Conservation (phyloP, 306 rosid species). For the Cucurbita pepo region DNA sequence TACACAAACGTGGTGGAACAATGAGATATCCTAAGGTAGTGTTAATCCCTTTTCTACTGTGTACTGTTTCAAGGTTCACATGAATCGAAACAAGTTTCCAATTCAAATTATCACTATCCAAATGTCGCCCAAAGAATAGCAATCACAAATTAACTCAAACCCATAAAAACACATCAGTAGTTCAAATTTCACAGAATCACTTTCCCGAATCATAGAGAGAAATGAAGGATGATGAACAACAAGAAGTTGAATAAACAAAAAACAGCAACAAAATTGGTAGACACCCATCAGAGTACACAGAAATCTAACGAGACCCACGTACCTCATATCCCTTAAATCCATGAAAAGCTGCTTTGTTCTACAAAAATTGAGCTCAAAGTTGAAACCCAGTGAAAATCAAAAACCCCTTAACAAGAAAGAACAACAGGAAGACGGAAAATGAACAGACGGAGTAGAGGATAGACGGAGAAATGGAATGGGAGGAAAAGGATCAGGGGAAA, state of each 20-base stretch:
- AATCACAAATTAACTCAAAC: background rate
- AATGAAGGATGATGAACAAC: background rate
- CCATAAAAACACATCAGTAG: background rate
- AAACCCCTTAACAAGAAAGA: background rate
- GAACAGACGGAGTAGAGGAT: background rate
- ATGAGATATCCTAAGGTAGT: background rate
- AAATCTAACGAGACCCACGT: slow-evolving; percentile 11
- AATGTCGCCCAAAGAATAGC: slow-evolving; percentile 1
- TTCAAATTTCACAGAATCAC: background rate
- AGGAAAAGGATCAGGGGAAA: background rate
- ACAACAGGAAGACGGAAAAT: background rate
- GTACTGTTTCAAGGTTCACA: background rate
- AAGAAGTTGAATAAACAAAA: background rate
- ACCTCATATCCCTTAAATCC: slow-evolving; percentile 21
- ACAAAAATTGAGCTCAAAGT: background rate
- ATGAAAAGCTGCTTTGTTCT: background rate
- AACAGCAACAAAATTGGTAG: background rate
- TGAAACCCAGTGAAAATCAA: background rate
- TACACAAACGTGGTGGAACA: background rate
- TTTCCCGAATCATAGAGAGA: background rate
- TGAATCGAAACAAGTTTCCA: background rate
- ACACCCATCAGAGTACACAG: slow-evolving; percentile 1
- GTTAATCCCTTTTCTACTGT: background rate
- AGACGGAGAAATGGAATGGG: background rate
- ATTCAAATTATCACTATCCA: background rate